Evolutionary conservation across 495 filamentous ascomycete genomes (phyloP).

Genomic region (Cercophora samala): DNA sequence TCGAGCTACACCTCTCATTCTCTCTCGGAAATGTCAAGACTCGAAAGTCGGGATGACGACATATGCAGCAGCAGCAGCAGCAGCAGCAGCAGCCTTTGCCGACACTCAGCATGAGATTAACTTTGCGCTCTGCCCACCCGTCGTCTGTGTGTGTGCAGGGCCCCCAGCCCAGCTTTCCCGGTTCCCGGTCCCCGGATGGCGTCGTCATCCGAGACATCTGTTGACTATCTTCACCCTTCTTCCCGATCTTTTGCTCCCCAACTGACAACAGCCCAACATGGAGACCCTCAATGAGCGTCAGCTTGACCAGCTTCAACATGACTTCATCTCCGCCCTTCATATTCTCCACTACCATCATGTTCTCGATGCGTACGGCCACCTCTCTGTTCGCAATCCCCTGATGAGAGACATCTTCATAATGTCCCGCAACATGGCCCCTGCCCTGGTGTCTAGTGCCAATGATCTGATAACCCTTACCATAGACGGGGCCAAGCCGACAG

Average conservation of each 20-base stretch:
- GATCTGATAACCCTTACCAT: slow-evolving; percentile 48
- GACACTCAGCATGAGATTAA: background rate
- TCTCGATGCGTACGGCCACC: slow-evolving; percentile 53
- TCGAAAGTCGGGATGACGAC: background rate
- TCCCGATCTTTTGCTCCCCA: background rate
- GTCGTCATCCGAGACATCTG: background rate
- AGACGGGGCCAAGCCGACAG: slow-evolving; percentile 37
- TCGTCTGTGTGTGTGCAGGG: background rate
- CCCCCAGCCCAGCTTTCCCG: background rate
- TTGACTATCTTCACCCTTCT: background rate
- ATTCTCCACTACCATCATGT: slow-evolving; percentile 41
- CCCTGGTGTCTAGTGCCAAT: slow-evolving; percentile 36
- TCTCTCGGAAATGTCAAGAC: too few relatives aligned
- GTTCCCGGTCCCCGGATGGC: background rate
- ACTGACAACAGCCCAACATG: background rate
- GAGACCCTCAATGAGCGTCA: background rate
- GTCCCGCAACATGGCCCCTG: slow-evolving; percentile 45
- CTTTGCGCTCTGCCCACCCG: background rate
- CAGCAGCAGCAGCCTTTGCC: too few relatives aligned
- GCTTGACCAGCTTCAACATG: background rate
- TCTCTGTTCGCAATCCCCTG: slow-evolving; percentile 47
- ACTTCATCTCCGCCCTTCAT: slow-evolving; percentile 30
- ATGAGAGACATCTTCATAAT: slow-evolving; percentile 45
- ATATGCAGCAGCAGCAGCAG: background rate
- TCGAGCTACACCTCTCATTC: too few relatives aligned